Percentiles rank a stretch among this genome's conserved stretches.
Evolutionary conservation across 331 rosid genomes (phyloP).

Genomic region (Quercus tomentella): DNA sequence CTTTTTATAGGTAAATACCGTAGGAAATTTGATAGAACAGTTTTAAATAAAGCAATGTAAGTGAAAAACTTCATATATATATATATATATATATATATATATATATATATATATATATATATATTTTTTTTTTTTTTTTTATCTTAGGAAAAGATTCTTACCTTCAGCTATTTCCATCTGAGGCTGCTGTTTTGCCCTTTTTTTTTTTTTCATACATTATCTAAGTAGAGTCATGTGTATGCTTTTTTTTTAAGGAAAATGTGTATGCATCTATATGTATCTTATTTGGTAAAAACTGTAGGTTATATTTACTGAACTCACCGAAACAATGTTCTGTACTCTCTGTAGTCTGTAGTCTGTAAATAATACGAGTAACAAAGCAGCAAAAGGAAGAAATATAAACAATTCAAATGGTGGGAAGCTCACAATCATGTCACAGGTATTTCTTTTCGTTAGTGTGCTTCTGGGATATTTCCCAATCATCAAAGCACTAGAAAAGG

Average conservation of each 20-base stretch:
- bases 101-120: too few relatives aligned
- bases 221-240: background rate
- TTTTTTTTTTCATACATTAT: too few relatives aligned
- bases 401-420: background rate
- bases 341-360: background rate
- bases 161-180: too few relatives aligned
- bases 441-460: background rate
- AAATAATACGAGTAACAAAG: background rate
- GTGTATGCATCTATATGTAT: background rate
- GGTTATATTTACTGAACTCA: background rate
- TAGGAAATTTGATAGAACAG: too few relatives aligned
- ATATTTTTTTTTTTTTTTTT: too few relatives aligned
- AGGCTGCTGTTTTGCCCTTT: too few relatives aligned
- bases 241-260: background rate
- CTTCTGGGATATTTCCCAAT: slow-evolving; percentile 23
- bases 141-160: too few relatives aligned
- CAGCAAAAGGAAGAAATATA: background rate
- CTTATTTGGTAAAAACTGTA: too few relatives aligned
- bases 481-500: slow-evolving; percentile 25
- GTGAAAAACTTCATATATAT: too few relatives aligned
- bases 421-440: background rate
- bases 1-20: too few relatives aligned
- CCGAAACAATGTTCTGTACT: background rate
- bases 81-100: too few relatives aligned
- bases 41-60: too few relatives aligned